Evolutionary conservation across 345 rosid species (phyloP).

Genomic region (Linum usitatissimum): DNA sequence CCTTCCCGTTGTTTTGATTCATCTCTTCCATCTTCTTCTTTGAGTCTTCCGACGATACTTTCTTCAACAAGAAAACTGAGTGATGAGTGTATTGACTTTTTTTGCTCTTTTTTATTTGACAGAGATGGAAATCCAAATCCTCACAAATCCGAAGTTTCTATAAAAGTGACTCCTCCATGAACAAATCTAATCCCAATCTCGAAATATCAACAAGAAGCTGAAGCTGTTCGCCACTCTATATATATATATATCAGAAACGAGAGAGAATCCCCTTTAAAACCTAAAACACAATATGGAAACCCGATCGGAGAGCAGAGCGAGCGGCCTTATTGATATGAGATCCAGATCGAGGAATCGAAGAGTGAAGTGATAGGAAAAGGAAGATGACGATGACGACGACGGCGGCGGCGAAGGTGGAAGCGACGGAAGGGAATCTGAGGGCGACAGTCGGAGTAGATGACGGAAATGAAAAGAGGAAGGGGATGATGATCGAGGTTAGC

Average conservation of each 20-base stretch:
- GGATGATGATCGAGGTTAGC: background rate
- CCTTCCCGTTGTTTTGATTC: slow-evolving; percentile 20
- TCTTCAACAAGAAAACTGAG: too few relatives aligned
- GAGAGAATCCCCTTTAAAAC: too few relatives aligned
- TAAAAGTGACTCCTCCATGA: background rate
- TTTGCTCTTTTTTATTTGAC: background rate
- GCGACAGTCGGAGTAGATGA: slow-evolving; percentile 17
- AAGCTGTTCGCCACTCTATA: background rate
- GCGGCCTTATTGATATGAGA: slow-evolving; percentile 1
- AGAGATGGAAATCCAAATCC: background rate
- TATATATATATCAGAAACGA: background rate
- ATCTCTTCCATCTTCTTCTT: slow-evolving; percentile 24
- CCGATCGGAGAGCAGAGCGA: background rate
- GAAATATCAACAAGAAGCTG: background rate
- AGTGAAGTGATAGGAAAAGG: background rate
- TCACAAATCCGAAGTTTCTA: background rate
- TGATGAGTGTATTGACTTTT: too few relatives aligned
- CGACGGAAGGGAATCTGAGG: slow-evolving; percentile 15
- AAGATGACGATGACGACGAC: background rate
- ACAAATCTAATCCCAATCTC: background rate
- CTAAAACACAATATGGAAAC: background rate
- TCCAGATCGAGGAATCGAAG: background rate
- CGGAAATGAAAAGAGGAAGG: background rate
- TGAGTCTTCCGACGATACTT: too few relatives aligned
- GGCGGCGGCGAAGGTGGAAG: slow-evolving; percentile 15